Percentiles rank a stretch among this genome's conserved stretches.
These are phyloP conservation scores for Yamadazyma buinensis DNA, from an alignment of 1,139 yeast genomes.

Conservation along the genomic window DNA sequence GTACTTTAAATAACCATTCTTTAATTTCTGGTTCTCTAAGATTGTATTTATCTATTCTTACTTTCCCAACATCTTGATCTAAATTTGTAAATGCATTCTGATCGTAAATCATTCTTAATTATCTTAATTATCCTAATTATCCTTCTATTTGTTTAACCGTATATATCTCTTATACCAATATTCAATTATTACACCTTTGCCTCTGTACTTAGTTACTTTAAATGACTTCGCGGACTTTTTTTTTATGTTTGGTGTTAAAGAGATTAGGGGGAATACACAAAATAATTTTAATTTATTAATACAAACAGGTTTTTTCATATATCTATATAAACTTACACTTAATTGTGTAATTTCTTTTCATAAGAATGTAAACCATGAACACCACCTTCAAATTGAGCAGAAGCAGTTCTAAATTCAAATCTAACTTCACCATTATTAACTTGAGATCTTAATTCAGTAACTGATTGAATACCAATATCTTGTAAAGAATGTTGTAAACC, in stretches of 20 bases:
- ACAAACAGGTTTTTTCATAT: too few species aligned
- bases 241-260: too few species aligned
- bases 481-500: constrained; percentile 99
- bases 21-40: constrained; percentile 45
- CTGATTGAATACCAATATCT: constrained; percentile 85
- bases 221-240: too few species aligned
- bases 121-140: too few species aligned
- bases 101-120: constrained; percentile 3
- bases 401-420: constrained; percentile 97
- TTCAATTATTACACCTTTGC: too few species aligned
- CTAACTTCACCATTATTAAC: constrained; percentile 73
- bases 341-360: constrained; percentile 92
- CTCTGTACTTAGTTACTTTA: too few species aligned
- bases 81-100: constrained; percentile 39
- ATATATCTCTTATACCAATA: neutral
- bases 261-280: too few species aligned
- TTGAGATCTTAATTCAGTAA: constrained; percentile 57
- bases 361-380: constrained; percentile 94
- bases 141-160: too few species aligned
- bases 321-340: too few species aligned
- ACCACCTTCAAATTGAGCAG: constrained; percentile 99
- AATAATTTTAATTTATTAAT: too few species aligned
- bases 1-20: constrained; percentile 41
- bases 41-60: constrained; percentile 48
- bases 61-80: constrained; percentile 43